Percentiles rank a stretch among this genome's conserved stretches.
Conservation (phyloP, 1,139 yeast genomes). For the Hyphopichia burtonii region DNA sequence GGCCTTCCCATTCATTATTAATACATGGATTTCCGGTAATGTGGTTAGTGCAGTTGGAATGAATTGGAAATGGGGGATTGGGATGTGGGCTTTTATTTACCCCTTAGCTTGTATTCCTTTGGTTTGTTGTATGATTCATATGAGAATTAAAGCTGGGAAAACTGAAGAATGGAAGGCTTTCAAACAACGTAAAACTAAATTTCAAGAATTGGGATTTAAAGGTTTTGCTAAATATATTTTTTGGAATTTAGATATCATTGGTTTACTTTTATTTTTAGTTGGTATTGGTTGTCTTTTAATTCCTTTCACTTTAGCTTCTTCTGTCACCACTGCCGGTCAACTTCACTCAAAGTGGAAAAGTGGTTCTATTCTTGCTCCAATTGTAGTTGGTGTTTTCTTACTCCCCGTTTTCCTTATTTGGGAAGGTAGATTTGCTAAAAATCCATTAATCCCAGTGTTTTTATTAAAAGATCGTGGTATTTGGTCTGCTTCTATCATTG, state of each 20-base stretch:
- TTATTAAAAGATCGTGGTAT: slow-evolving; percentile 38
- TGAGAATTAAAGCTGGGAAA: slow-evolving; percentile 34
- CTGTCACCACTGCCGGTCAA: slow-evolving; percentile 27
- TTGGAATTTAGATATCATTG: slow-evolving; percentile 37
- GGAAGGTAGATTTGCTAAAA: slow-evolving; percentile 29
- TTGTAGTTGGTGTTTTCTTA: slow-evolving; percentile 36
- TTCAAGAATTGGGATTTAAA: slow-evolving; percentile 21
- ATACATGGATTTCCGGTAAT: slow-evolving; percentile 67
- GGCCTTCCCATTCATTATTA: slow-evolving; percentile 61
- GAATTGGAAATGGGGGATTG: slow-evolving; percentile 33
- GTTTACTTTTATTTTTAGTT: slow-evolving; percentile 28
- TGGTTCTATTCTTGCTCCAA: slow-evolving; percentile 34
- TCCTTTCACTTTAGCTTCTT: slow-evolving; percentile 29
- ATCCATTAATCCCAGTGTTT: slow-evolving; percentile 32
- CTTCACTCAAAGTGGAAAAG: slow-evolving; percentile 26
- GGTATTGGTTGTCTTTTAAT: slow-evolving; percentile 37
- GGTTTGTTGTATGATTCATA: slow-evolving; percentile 27
- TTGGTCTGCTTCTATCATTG: slow-evolving; percentile 29
- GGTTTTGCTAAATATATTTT: slow-evolving; percentile 24
- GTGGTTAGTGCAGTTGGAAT: slow-evolving; percentile 20
- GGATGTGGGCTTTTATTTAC: slow-evolving; percentile 43
- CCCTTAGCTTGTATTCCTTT: slow-evolving; percentile 37
- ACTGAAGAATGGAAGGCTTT: slow-evolving; percentile 34
- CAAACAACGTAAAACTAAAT: slow-evolving; percentile 18
- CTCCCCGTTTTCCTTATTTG: slow-evolving; percentile 31